These are phyloP conservation scores for Amanita rubescens DNA, from an alignment of 768 basidiomycete genomes.

Conservation along the genomic window DNA sequence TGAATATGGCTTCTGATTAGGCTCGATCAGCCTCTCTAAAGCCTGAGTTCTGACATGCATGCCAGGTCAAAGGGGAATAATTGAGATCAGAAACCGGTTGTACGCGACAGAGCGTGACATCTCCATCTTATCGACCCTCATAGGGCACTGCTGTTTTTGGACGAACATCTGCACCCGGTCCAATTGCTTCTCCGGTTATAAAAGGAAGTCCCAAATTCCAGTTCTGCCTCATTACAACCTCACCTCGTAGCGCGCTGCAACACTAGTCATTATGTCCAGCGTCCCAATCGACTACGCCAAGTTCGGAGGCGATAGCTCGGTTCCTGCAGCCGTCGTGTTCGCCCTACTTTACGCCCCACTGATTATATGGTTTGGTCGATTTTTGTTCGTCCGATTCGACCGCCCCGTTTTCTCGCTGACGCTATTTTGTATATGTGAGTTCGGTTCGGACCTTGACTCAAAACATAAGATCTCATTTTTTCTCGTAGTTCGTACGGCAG, in stretches of 20 bases:
- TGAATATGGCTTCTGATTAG: too few species aligned
- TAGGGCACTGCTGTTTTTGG: too few species aligned
- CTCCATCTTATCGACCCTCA: too few species aligned
- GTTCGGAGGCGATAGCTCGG: conserved; percentile 25
- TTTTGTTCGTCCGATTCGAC: conserved; percentile 16
- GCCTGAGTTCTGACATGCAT: too few species aligned
- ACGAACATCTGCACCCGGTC: too few species aligned
- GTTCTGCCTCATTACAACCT: neutral
- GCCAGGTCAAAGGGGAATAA: too few species aligned
- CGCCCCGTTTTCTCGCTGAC: conserved; percentile 22
- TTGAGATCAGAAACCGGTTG: too few species aligned
- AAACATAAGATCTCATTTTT: neutral
- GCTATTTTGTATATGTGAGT: conserved; percentile 33
- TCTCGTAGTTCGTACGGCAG: conserved; percentile 29
- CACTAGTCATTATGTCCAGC: too few species aligned
- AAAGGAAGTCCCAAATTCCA: neutral
- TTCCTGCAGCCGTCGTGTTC: conserved; percentile 28
- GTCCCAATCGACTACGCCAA: conserved; percentile 25
- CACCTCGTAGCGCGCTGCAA: too few species aligned
- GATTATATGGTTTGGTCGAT: conserved; percentile 21
- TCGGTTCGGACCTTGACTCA: neutral
- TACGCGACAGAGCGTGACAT: too few species aligned
- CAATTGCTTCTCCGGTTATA: neutral
- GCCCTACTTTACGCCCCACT: conserved; percentile 27
- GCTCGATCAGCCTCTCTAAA: too few species aligned